A percentile compares a stretch with the other conserved stretches of the same genome.
Evolutionary conservation across 1,284 basidiomycete species (phyloP).

Genomic region (Rhodotorula sp.): DNA sequence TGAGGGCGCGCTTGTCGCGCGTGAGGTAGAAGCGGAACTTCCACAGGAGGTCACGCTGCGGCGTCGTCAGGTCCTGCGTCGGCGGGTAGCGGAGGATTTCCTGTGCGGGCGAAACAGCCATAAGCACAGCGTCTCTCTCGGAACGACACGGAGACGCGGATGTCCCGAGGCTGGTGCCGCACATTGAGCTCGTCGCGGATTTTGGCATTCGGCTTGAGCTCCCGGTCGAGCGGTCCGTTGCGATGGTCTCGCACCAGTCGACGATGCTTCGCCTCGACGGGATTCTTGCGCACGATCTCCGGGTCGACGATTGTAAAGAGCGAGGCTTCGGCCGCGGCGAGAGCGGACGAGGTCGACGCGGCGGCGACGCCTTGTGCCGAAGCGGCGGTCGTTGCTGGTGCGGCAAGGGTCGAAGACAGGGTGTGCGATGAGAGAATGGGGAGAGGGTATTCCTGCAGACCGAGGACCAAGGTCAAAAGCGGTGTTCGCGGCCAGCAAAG

Average conservation of each 20-base stretch:
- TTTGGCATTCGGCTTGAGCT: slow-evolving; percentile 91
- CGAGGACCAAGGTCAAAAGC: not conserved
- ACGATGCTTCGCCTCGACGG: slow-evolving; percentile 95
- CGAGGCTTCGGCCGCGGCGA: slow-evolving; percentile 49
- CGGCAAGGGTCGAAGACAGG: slow-evolving; percentile 43
- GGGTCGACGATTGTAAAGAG: slow-evolving; percentile 90
- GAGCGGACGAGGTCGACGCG: slow-evolving; percentile 38
- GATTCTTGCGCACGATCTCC: slow-evolving; percentile 85
- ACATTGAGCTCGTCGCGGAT: slow-evolving; percentile 91
- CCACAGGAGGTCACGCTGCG: slow-evolving; percentile 97
- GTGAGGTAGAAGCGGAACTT: slow-evolving; percentile 97
- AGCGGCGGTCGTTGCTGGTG: slow-evolving; percentile 17
- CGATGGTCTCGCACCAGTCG: slow-evolving; percentile 91
- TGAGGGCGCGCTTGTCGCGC: slow-evolving; percentile 75
- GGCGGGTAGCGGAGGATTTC: slow-evolving; percentile 89
- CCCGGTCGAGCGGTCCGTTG: slow-evolving; percentile 89
- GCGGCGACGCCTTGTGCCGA: slow-evolving; percentile 23
- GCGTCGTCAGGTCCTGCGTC: slow-evolving; percentile 78
- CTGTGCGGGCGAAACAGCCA: slow-evolving; percentile 53
- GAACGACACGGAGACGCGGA: not conserved
- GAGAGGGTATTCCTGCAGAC: slow-evolving; percentile 48
- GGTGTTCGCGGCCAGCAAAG: too few species aligned
- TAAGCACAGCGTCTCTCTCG: not conserved
- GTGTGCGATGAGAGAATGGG: slow-evolving; percentile 47
- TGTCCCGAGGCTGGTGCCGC: slow-evolving; percentile 44